phyloP scores from a whole-genome alignment of 2,329 filamentous ascomycete genomes.

The Alternaria arbusti region DNA sequence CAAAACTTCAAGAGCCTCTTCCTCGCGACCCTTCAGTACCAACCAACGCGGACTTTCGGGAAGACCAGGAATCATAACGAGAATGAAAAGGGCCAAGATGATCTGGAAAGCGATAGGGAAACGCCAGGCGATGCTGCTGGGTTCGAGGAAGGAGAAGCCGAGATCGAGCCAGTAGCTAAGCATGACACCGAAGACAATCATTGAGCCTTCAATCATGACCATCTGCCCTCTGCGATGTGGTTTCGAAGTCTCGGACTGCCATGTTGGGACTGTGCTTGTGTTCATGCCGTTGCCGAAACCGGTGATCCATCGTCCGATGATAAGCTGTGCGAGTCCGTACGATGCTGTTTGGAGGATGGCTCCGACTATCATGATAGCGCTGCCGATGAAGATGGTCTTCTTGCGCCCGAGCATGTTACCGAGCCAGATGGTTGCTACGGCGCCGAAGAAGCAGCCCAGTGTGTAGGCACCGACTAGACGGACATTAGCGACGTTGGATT shows the following conservation, averaged over 20 bases:
- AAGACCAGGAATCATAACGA: conserved; percentile 53
- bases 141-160: conserved; percentile 59
- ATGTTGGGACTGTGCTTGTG: conserved; percentile 51
- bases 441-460: conserved; percentile 54
- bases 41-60: conserved; percentile 57
- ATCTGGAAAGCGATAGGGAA: conserved; percentile 64
- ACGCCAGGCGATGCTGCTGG: conserved; percentile 47
- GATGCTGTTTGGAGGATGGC: conserved; percentile 64
- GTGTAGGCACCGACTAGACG: conserved; percentile 40
- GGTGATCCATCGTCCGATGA: conserved; percentile 60
- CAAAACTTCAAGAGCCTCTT: conserved; percentile 50
- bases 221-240: conserved; percentile 55
- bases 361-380: conserved; percentile 64
- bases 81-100: conserved; percentile 63
- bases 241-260: conserved; percentile 57
- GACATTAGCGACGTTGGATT: conserved; percentile 20
- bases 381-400: conserved; percentile 66
- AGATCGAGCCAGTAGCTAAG: conserved; percentile 52
- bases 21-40: conserved; percentile 59
- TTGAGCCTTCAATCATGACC: conserved; percentile 56
- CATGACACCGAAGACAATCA: conserved; percentile 54
- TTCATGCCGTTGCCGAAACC: conserved; percentile 51
- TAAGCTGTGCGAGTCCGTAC: conserved; percentile 54
- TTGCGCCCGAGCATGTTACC: conserved; percentile 66
- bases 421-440: conserved; percentile 53